Evolutionary conservation across 805 yeast species (phyloP), one percentile per base, ranked within the genome.

Genomic region (Ogataea nonfermentans): DNA sequence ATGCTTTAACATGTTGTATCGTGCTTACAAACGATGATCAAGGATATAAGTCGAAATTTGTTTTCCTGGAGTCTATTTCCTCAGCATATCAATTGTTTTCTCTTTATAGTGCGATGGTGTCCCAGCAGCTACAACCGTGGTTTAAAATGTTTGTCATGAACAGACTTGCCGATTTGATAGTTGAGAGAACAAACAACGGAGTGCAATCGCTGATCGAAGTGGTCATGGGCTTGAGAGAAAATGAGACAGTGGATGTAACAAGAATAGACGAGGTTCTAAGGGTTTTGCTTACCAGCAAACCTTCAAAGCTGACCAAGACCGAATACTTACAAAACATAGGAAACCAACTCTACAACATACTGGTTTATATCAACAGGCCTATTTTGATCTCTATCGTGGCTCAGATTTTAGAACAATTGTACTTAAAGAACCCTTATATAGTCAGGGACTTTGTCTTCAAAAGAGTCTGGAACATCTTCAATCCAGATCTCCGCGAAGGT

Each of bases 181-280:
- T 76, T 14, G 59, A 70, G 29, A 71, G 95, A 16, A 27, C 46
- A 20, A 59, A 72, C 2, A 58, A 61, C 1, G 97, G 98, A 0
- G 78, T 93, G 2, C 62, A 75, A 20, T 71, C 89, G 2, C 61
- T 91, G 35, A 70, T 89, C 20, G 97, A 91, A 59, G 78, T 85
- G 46, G 69, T 85, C 0, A 66, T 84, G 10, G 95, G 95, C 0
- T 66, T 85, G 17, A 67, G 96, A 41, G 95, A 87, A 29, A 70
- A 72, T 38, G 91, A 83, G 40, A 79, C 78, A 9, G 61, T 88
- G 10, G 80, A 79, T 46, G 61, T 79, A n/a, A 78, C 76, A 23
- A 83, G 79, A 48, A 68, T 86, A 33, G 78, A 77, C 19, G 75
- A 80, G 41, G 84, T 86, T 1, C 76, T 84, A n/a, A 73, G 71